phyloP scores from a whole-genome alignment of 2,329 filamentous ascomycete genomes.

The Neofusicoccum kwambonambiense region DNA sequence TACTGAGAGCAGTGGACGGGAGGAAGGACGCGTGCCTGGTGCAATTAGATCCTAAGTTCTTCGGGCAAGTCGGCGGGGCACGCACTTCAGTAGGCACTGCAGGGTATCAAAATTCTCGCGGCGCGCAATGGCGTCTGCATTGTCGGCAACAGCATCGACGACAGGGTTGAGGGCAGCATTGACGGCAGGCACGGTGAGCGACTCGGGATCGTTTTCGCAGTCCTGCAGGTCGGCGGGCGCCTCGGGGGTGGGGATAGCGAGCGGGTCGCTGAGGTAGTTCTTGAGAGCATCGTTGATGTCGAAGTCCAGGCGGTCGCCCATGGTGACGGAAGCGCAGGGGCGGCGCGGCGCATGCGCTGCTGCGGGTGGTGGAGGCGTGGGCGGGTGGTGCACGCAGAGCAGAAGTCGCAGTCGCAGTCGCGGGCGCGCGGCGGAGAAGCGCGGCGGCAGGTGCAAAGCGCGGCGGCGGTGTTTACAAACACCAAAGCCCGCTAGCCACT shows the following conservation, averaged over 20 bases:
- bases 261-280: slow-evolving; percentile 91
- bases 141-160: slow-evolving; percentile 87
- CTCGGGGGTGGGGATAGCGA: slow-evolving; percentile 78
- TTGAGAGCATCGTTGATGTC: slow-evolving; percentile 97
- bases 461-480: slow-evolving; percentile 12
- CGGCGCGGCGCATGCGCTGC: slow-evolving; percentile 24
- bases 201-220: slow-evolving; percentile 88
- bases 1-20: slow-evolving; percentile 80
- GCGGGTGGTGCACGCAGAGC: slow-evolving; percentile 23
- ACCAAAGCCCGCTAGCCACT: not conserved
- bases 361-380: not conserved
- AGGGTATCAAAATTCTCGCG: slow-evolving; percentile 83
- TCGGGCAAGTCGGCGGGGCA: slow-evolving; percentile 44
- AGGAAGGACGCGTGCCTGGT: slow-evolving; percentile 77
- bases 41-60: not conserved
- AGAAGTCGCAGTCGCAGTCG: slow-evolving; percentile 2
- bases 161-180: slow-evolving; percentile 88
- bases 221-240: slow-evolving; percentile 81
- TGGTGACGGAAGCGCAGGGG: slow-evolving; percentile 48
- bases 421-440: slow-evolving; percentile 22
- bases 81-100: slow-evolving; percentile 95
- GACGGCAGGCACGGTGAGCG: slow-evolving; percentile 73
- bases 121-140: slow-evolving; percentile 81
- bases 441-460: not conserved
- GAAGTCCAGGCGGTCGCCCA: slow-evolving; percentile 70